Percentiles rank a stretch among this genome's conserved stretches.
Conservation (phyloP, 192 early-diverging fungal species). For the Gryganskiella cystojenkinii region DNA sequence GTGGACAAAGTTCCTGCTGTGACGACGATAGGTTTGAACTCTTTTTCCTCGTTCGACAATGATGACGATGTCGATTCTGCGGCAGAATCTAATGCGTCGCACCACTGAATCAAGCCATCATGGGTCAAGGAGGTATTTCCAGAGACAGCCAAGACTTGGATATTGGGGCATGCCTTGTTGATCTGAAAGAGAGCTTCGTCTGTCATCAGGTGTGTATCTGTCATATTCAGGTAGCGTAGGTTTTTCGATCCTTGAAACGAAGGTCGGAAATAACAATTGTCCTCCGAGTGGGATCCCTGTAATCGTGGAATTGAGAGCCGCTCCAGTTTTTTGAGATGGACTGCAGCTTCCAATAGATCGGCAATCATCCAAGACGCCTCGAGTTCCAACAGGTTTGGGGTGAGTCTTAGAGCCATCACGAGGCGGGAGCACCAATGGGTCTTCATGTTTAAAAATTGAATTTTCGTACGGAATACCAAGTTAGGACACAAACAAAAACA, state of each 20-base stretch:
- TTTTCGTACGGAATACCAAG: not conserved
- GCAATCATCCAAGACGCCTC: slow-evolving; percentile 36
- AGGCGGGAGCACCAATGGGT: slow-evolving; percentile 35
- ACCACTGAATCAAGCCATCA: slow-evolving; percentile 25
- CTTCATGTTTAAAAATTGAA: not conserved
- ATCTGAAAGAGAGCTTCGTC: slow-evolving; percentile 25
- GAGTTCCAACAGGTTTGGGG: slow-evolving; percentile 27
- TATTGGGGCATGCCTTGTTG: slow-evolving; percentile 12
- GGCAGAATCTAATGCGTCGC: not conserved
- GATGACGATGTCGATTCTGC: not conserved
- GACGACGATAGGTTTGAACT: too few relatives aligned
- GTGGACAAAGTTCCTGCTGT: not conserved
- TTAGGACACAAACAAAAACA: not conserved
- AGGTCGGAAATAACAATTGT: slow-evolving; percentile 20
- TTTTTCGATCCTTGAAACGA: slow-evolving; percentile 19
- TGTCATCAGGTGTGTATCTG: slow-evolving; percentile 18
- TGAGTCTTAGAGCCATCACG: not conserved
- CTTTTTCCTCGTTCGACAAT: not conserved
- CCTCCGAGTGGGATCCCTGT: slow-evolving; percentile 33
- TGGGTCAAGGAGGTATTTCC: slow-evolving; percentile 24
- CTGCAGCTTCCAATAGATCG: slow-evolving; percentile 28
- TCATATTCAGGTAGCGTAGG: slow-evolving; percentile 21
- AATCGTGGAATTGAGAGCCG: slow-evolving; percentile 23
- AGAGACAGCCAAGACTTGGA: slow-evolving; percentile 21
- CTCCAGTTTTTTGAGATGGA: slow-evolving; percentile 31